phyloP scores from a whole-genome alignment of 208 protist genomes.

The Acanthamoeba rhysodes region DNA sequence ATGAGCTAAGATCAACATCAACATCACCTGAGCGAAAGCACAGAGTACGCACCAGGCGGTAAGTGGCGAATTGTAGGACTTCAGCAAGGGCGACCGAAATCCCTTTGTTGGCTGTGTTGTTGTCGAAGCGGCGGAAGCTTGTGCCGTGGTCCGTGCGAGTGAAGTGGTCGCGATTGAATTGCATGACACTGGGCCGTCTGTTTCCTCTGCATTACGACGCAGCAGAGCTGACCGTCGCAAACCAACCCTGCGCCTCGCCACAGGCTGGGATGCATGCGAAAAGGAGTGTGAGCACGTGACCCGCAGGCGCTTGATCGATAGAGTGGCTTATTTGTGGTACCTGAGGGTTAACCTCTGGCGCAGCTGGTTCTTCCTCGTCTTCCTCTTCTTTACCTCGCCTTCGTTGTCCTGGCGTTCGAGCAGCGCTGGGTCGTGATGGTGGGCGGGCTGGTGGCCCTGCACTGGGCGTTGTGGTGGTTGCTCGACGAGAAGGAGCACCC shows the following conservation, averaged over 20 bases:
- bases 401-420: not conserved
- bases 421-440: not conserved
- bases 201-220: not conserved
- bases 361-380: not conserved
- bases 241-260: not conserved
- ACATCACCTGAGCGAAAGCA: not conserved
- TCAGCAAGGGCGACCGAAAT: slow-evolving; percentile 27
- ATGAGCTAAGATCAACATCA: not conserved
- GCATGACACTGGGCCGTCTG: not conserved
- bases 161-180: not conserved
- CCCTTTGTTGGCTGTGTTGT: not conserved
- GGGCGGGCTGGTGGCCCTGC: no score
- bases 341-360: not conserved
- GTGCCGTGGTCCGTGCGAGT: not conserved
- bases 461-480: not conserved
- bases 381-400: slow-evolving; percentile 1
- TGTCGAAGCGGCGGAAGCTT: not conserved
- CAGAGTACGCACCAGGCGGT: not conserved
- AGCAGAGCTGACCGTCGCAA: not conserved
- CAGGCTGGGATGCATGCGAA: not conserved
- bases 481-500: not conserved
- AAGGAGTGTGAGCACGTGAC: not conserved
- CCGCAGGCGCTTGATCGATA: not conserved
- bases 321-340: not conserved
- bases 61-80: slow-evolving; percentile 33